Evolutionary conservation across 192 early-diverging fungal species (phyloP), one percentile per base, ranked within the genome.

Genomic region (Gamsiella multidivaricata): DNA sequence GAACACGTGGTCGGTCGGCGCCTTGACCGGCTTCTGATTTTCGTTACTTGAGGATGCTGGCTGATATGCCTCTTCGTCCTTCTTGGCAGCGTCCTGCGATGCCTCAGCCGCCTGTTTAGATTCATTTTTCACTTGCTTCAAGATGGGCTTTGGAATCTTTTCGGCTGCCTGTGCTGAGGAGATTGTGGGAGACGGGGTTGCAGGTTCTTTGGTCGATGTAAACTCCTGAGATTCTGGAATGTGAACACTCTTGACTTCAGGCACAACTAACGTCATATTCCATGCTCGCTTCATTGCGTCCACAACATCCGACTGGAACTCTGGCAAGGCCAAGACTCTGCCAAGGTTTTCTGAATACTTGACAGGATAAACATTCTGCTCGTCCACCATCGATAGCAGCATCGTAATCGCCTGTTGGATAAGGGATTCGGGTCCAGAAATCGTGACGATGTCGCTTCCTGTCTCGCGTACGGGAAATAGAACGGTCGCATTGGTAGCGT

Each of bases 401-500:
- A 87, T 71, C n/a, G 84, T 65, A 28, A 80, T 70, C 14, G 89
- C 90, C 29, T 80, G 76, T 18, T 82, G 70, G 10, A 93, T 82
- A 7, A 84, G 68, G 4, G 85, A 75, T 28, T 91, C 88, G 7
- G 88, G 87, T 14, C 93, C 91, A 18, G 79, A 52, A 5, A 92
- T 29, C 5, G 65, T 67, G 1, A 93, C 82, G 22, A 79, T 80
- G 54, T 92, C 90, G 59, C 59, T 67, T 34, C 90, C 91, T 18
- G 78, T 69, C 66, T 93, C 91, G 36, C 85, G 83, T 31, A 89
- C 88, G 4, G 93, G 91, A 80, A 90, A 91, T 1, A 78, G 64
- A 23, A 92, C 71, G 15, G 82, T 79, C 3, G 90, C 84, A 46
- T 86, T 87, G 20, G 85, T 86, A 18, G 70, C 80, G 50, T 90